Evolutionary conservation across 257 asterid species (phyloP), one percentile per base, ranked within the genome.

Genomic region (Gentiana dahurica): DNA sequence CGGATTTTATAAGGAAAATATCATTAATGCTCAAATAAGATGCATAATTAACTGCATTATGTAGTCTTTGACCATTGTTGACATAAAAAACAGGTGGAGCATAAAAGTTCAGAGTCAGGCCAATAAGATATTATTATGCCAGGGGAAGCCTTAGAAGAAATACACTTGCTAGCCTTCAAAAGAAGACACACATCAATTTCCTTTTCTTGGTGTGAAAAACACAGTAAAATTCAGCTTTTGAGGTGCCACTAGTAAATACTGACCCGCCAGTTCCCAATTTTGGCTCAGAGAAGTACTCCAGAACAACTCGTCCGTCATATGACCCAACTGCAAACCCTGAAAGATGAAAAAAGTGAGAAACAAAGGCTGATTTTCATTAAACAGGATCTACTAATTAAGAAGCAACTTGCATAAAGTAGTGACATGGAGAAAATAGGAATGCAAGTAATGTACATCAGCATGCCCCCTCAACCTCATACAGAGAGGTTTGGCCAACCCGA

Each of bases 321-420:
- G 94, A 92, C 71, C 97, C 98, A 44, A 76, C 85, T 60, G 69
- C 72, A 71, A 79, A 83, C 56, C 94, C 97, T 92, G 83, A 81
- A 81, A 36, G 24, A 15, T 15, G 24, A 32, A 58, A 3, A 41
- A 41, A 41, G 46, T 5, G 9, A 10, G 46, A 41, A 41, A 41
- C 9, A 41, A 41, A 41, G 9, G 46, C 9, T 5, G 2, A 41
- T 41, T 7, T 41, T 15, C 2, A 0, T 41, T 41, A 41, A 41
- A 10, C 9, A 41, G 2, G 6, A 5, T 2, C 9, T 3, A 41
- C 46, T 15, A 15, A 15, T 15, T 15, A 15, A 15, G 24, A 15
- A 15, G 24, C 24, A 15, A 4, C 9, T 5, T 41, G 46, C 46
- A 41, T 41, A 10, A 41, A 41, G 46, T 41, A 10, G 9, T 41